These are phyloP conservation scores for Geotrichum klebahnii DNA, from an alignment of 1,139 yeast species.

Conservation along the genomic window DNA sequence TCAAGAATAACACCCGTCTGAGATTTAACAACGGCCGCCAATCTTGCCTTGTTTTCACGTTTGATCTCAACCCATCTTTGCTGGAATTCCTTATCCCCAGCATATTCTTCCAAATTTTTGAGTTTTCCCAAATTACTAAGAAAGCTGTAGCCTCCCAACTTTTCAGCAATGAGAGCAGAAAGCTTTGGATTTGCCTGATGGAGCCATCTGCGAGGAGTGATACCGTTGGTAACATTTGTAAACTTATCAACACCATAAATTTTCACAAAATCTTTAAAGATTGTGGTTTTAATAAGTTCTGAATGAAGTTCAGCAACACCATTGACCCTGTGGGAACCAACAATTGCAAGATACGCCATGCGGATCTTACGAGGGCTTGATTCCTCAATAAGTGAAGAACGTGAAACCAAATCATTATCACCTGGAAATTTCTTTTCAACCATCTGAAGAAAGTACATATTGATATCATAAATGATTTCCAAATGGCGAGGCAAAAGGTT, in stretches of 20 bases:
- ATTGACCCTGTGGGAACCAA: slow-evolving; percentile 89
- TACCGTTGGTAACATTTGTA: slow-evolving; percentile 90
- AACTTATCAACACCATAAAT: slow-evolving; percentile 79
- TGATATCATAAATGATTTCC: slow-evolving; percentile 85
- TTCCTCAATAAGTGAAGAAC: slow-evolving; percentile 85
- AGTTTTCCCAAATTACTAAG: slow-evolving; percentile 65
- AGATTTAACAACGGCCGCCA: slow-evolving; percentile 65
- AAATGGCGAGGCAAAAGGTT: slow-evolving; percentile 83
- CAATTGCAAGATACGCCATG: slow-evolving; percentile 88
- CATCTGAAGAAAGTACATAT: slow-evolving; percentile 67
- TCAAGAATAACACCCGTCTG: slow-evolving; percentile 68
- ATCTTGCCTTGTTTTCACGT: slow-evolving; percentile 60
- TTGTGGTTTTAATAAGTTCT: slow-evolving; percentile 81
- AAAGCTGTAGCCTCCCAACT: slow-evolving; percentile 65
- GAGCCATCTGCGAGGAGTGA: slow-evolving; percentile 95
- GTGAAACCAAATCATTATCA: slow-evolving; percentile 55
- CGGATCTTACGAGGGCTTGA: slow-evolving; percentile 73
- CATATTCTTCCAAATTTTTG: slow-evolving; percentile 62
- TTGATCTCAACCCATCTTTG: slow-evolving; percentile 69
- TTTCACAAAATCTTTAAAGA: slow-evolving; percentile 83
- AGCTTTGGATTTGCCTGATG: slow-evolving; percentile 86
- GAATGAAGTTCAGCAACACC: slow-evolving; percentile 96
- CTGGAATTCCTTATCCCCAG: slow-evolving; percentile 67
- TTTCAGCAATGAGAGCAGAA: slow-evolving; percentile 65
- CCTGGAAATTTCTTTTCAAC: slow-evolving; percentile 74